Evolutionary conservation across 345 rosid genomes (phyloP).

Genomic region (Garcia nutans): DNA sequence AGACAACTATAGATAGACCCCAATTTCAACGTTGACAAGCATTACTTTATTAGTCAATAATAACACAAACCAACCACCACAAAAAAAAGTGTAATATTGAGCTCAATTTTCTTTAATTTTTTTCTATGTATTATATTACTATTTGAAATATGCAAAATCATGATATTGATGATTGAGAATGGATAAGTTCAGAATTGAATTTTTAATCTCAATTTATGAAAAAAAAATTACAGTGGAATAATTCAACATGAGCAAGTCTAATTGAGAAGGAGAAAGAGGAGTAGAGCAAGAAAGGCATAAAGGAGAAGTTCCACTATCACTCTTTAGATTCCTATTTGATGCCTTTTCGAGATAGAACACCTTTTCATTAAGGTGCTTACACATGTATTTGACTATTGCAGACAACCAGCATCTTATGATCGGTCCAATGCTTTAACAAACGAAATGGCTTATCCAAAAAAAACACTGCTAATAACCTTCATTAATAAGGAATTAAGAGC

Average conservation of each 20-base stretch:
- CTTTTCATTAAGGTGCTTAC: slow-evolving; percentile 12
- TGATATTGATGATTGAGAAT: not conserved
- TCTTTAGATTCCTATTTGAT: slow-evolving; percentile 47
- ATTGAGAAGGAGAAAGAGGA: slow-evolving; percentile 23
- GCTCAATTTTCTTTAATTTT: no score
- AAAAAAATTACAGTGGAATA: not conserved
- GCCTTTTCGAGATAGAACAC: slow-evolving; percentile 15
- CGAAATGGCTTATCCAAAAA: no score
- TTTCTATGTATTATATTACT: not conserved
- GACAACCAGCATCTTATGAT: slow-evolving; percentile 24
- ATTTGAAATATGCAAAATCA: not conserved
- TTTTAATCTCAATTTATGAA: not conserved
- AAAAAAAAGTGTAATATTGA: no score
- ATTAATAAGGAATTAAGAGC: not conserved
- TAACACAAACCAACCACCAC: not conserved
- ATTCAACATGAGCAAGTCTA: not conserved
- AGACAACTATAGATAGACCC: not conserved
- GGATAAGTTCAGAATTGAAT: no score
- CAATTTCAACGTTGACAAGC: not conserved
- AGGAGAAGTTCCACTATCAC: slow-evolving; percentile 45
- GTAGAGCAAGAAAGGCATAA: slow-evolving; percentile 52
- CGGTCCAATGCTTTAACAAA: slow-evolving; percentile 4
- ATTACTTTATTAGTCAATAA: not conserved
- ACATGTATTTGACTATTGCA: slow-evolving; percentile 8
- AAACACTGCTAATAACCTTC: no score